These are phyloP conservation scores for Sordariomycetes sp. DNA, from an alignment of 2,329 filamentous ascomycete genomes.

Conservation along the genomic window DNA sequence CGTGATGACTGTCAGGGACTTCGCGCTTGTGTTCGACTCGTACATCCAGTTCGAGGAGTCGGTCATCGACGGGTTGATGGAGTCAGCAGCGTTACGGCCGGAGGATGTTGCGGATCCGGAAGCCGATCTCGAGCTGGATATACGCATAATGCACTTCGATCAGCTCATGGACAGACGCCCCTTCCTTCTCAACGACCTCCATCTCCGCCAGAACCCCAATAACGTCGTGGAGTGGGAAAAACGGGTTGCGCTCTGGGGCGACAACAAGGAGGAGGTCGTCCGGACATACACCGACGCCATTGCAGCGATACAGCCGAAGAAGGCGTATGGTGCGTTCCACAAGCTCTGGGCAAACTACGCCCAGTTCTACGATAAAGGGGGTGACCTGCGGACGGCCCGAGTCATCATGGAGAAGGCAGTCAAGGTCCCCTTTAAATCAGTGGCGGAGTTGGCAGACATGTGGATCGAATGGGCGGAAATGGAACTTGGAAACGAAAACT, in stretches of 20 bases:
- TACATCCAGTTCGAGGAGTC: slow-evolving; percentile 97
- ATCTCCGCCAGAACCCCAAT: slow-evolving; percentile 90
- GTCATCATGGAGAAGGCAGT: slow-evolving; percentile 96
- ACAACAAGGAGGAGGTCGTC: slow-evolving; percentile 84
- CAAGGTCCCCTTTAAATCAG: slow-evolving; percentile 95
- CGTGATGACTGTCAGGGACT: slow-evolving; percentile 97
- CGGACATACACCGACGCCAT: slow-evolving; percentile 94
- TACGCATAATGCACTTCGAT: slow-evolving; percentile 96
- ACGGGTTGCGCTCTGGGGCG: slow-evolving; percentile 86
- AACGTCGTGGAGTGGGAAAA: slow-evolving; percentile 97
- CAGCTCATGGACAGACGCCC: slow-evolving; percentile 94
- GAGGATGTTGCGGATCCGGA: slow-evolving; percentile 72
- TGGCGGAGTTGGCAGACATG: slow-evolving; percentile 93
- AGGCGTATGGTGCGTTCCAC: slow-evolving; percentile 85
- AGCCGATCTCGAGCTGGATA: slow-evolving; percentile 88
- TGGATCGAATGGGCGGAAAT: slow-evolving; percentile 99
- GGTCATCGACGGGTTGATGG: slow-evolving; percentile 84
- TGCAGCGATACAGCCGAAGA: slow-evolving; percentile 84
- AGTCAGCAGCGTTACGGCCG: slow-evolving; percentile 69
- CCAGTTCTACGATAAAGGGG: slow-evolving; percentile 87
- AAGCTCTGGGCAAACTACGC: slow-evolving; percentile 95
- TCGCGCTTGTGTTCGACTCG: slow-evolving; percentile 90
- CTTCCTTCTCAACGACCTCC: slow-evolving; percentile 91
- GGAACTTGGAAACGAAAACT: slow-evolving; percentile 92
- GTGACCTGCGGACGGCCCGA: slow-evolving; percentile 73